Conservation (phyloP, 805 yeast species). For the Saccharomycopsis lassenensis region DNA sequence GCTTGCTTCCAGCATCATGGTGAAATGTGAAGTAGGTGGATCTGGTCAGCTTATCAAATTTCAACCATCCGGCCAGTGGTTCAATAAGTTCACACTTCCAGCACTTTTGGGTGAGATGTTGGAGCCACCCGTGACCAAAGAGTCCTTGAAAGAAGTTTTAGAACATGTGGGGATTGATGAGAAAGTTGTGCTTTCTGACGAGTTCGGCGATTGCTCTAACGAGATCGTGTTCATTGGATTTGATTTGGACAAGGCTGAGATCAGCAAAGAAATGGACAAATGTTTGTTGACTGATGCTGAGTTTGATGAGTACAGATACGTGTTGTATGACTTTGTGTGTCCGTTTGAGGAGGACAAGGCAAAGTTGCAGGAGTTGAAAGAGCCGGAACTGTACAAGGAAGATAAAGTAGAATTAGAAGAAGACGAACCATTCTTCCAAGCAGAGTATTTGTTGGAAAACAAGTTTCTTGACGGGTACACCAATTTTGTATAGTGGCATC, state of each 20-base stretch:
- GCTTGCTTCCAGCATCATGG: slow-evolving; percentile 29
- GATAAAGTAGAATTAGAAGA: no score
- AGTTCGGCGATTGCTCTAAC: slow-evolving; percentile 34
- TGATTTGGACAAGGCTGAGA: slow-evolving; percentile 23
- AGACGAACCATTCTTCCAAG: no score
- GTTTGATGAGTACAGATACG: slow-evolving; percentile 16
- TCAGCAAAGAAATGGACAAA: slow-evolving; percentile 26
- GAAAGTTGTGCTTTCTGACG: slow-evolving; percentile 29
- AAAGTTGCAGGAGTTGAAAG: no score
- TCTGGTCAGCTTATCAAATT: slow-evolving; percentile 17
- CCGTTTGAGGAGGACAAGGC: slow-evolving; percentile 51
- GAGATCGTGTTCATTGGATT: slow-evolving; percentile 37
- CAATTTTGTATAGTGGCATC: no score
- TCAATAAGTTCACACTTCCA: slow-evolving; percentile 14
- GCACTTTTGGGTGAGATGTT: slow-evolving; percentile 1
- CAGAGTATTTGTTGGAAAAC: no score
- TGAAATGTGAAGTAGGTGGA: slow-evolving; percentile 16
- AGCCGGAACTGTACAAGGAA: no score
- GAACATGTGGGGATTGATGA: slow-evolving; percentile 24
- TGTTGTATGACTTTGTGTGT: slow-evolving; percentile 29
- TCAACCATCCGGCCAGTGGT: slow-evolving; percentile 10
- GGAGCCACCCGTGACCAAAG: slow-evolving; percentile 1
- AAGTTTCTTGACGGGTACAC: no score
- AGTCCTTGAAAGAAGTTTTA: slow-evolving; percentile 24
- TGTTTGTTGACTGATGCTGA: slow-evolving; percentile 34